Conservation (phyloP, 2,329 filamentous ascomycete species). For the Fusarium pseudograminearum region DNA sequence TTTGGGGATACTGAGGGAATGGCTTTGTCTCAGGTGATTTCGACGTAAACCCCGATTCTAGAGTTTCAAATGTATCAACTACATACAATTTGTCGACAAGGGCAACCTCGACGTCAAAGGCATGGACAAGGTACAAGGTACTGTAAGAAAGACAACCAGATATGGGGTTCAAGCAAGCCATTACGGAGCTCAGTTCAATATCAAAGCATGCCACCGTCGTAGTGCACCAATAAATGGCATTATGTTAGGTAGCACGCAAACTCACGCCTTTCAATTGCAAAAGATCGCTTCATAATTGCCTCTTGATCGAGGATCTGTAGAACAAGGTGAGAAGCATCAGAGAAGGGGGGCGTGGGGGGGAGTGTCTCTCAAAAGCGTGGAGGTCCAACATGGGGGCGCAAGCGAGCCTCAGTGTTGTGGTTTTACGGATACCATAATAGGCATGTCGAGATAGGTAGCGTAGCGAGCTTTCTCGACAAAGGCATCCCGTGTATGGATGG, state of each 20-base stretch:
- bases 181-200: conserved; percentile 16
- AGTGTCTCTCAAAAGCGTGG: conserved; percentile 40
- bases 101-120: background rate
- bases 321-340: conserved; percentile 28
- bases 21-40: conserved; percentile 12
- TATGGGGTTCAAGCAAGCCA: conserved; percentile 13
- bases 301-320: conserved; percentile 18
- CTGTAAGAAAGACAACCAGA: conserved; percentile 5
- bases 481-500: background rate
- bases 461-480: background rate
- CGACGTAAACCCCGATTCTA: conserved; percentile 7
- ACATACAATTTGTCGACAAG: background rate
- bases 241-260: conserved; percentile 13
- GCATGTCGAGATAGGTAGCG: conserved; percentile 1
- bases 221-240: conserved; percentile 13
- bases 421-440: conserved; percentile 1
- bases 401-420: conserved; percentile 25
- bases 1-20: conserved; percentile 27
- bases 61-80: conserved; percentile 1
- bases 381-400: conserved; percentile 39
- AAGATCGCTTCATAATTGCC: conserved; percentile 22
- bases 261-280: conserved; percentile 13
- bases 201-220: conserved; percentile 16
- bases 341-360: conserved; percentile 37
- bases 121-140: conserved; percentile 3